Evolutionary conservation across 805 yeast genomes (phyloP), one percentile per base, ranked within the genome.

Genomic region (Pichia cephalocereana): DNA sequence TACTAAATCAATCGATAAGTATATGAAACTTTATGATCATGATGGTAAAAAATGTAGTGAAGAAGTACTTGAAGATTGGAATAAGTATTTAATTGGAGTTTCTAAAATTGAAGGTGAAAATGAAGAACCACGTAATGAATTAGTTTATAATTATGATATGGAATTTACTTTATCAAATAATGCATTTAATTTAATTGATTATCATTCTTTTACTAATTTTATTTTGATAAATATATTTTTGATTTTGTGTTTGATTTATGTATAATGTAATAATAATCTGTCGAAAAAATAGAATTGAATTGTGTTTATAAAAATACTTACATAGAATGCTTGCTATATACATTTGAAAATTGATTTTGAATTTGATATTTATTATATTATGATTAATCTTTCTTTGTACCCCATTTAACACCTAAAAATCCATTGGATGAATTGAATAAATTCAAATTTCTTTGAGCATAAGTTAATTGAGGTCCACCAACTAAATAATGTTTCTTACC

Each of bases 341-440:
- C 32, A 30, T 12, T 11, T 30, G 32, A 30, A 30, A 30, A 30
- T 30, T 30, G 32, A 3, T 6, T 11, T 30, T 30, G 5, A 30
- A 30, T 6, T 30, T 10, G 14, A 10, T 30, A 6, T 15, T 8
- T 2, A 15, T 12, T 15, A 3, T 9, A 4, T n/a, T n/a, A n/a
- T n/a, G 15, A 34, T 52, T 50, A 62, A 40, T 77, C 79, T 53
- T 77, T 78, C 62, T 76, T 81, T 14, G 55, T 44, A 1, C 96
- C 96, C 96, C 96, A 88, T 57, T 78, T 81, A 45, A 87, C 80
- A 31, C 96, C 95, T 51, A 87, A 69, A 59, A 86, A 83, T 1
- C 91, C 90, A 6, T 69, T 58, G 5, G 26, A 23, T 18, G 68
- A 70, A 23, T 45, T 46, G 19, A 50, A 53, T 8, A 51, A 40